These are phyloP conservation scores for Alternaria panax DNA, from an alignment of 2,329 filamentous ascomycete genomes.

Conservation along the genomic window DNA sequence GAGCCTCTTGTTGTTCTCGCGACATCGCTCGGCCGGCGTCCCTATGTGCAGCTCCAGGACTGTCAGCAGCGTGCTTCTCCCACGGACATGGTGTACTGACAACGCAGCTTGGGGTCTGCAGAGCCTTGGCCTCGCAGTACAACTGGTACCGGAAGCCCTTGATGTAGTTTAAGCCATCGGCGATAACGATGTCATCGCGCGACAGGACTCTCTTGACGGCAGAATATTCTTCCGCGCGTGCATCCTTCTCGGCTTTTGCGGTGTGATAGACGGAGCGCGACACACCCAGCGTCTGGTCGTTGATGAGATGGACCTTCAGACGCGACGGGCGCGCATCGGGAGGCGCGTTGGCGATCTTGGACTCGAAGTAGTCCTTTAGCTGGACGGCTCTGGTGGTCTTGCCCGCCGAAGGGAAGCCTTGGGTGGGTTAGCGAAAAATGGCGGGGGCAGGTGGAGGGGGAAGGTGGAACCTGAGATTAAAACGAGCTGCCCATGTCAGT, in stretches of 20 bases:
- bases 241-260: constrained; percentile 82
- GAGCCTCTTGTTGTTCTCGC: constrained; percentile 66
- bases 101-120: constrained; percentile 77
- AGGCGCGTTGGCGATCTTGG: constrained; percentile 60
- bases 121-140: constrained; percentile 82
- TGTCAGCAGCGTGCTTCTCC: constrained; percentile 36
- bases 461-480: constrained; percentile 57
- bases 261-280: constrained; percentile 76
- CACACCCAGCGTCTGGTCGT: constrained; percentile 74
- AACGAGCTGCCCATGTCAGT: constrained; percentile 59
- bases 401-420: constrained; percentile 69
- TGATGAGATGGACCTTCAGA: constrained; percentile 76
- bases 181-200: constrained; percentile 76
- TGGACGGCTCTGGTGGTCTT: constrained; percentile 69
- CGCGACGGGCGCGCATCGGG: constrained; percentile 55
- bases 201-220: constrained; percentile 79
- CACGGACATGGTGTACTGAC: constrained; percentile 53
- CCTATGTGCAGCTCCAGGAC: constrained; percentile 63
- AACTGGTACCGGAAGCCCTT: constrained; percentile 90
- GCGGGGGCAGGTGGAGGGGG: constrained; percentile 10
- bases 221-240: constrained; percentile 75
- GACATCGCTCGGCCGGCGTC: constrained; percentile 63
- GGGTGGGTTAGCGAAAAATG: constrained; percentile 61
- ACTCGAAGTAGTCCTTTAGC: constrained; percentile 69
- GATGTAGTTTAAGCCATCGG: constrained; percentile 86